Base-by-base conservation (phyloP, 768 basidiomycete species). In the Kwoniella shandongensis region DNA sequence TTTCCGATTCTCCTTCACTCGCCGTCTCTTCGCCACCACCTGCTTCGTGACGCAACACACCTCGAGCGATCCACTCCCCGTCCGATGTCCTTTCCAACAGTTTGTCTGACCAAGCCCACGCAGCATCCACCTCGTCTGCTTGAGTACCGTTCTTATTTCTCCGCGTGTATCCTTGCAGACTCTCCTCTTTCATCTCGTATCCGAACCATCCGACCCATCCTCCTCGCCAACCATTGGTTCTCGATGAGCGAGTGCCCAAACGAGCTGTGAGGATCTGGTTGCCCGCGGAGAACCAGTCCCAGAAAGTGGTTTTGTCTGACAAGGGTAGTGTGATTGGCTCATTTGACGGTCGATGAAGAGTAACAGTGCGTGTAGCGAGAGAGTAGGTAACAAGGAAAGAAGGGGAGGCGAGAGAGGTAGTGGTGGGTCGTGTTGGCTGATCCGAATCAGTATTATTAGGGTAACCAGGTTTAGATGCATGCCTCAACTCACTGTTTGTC, bases 201-300 rank as follows among this genome's bases (percentile, higher is more conserved):
- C 71, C 69, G 44, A 75, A 72, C 73, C 76, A 78, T 13, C 77
- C 77, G 2, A 77, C 71, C 75, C 74, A 77, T 2, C 77, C 77
- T 26, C 72, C 72, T 53, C 65, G 62, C 64, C 69, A 77, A 10
- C 53, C 39, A 22, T 50, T 36, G 2, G 48, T n/a, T 11, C 32
- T 18, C 17, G 32, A 29, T 20, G 49, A 20, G 13, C 44, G 13
- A 32, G 32, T 26, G 15, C n/a, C 11, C 4, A 49, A 30, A 1
- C 50, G 20, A 18, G 48, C n/a, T 4, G 53, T 47, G 0, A 65
- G 39, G 7, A 51, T 44, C 1, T 49, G 48, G 17, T 67, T 60
- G 4, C 57, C 70, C 1, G 50, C 47, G 11, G 62, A 59, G 59
- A 75, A 71, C 69, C 67, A 72, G 35, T 71, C 69, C 72, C 72